These are phyloP conservation scores for Eutrema yunnanense DNA, from an alignment of 345 rosid species.

Conservation along the genomic window DNA sequence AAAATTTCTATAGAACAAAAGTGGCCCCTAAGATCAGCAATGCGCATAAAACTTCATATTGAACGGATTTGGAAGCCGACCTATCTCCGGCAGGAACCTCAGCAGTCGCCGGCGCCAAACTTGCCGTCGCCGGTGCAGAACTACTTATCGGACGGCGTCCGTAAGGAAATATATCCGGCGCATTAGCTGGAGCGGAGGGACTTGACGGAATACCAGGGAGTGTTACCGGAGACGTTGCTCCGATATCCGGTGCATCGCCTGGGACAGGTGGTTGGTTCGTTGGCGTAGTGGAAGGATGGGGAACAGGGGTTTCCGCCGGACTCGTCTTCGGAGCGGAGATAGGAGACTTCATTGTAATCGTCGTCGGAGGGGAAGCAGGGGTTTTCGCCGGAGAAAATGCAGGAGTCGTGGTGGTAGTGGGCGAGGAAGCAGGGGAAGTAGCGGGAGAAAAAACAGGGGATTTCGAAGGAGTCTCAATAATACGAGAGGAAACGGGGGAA, in stretches of 20 bases:
- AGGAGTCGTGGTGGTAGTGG: conserved; percentile 10
- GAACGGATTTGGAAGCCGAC: conserved; percentile 37
- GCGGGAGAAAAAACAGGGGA: conserved; percentile 29
- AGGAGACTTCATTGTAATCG: conserved; percentile 13
- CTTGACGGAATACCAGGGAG: conserved; percentile 38
- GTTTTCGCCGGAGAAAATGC: not conserved
- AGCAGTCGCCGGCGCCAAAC: conserved; percentile 33
- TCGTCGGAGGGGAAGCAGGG: conserved; percentile 16
- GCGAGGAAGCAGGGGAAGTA: conserved; percentile 30
- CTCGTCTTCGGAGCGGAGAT: conserved; percentile 24
- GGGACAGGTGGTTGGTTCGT: conserved; percentile 22
- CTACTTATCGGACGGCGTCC: conserved; percentile 34
- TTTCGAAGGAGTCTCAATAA: not conserved
- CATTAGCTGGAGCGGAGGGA: conserved; percentile 40
- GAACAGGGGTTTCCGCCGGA: conserved; percentile 12
- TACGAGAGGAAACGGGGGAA: not conserved
- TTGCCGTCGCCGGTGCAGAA: conserved; percentile 15
- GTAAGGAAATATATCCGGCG: conserved; percentile 53
- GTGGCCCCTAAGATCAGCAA: conserved; percentile 20
- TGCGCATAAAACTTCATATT: conserved; percentile 17
- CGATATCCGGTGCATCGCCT: conserved; percentile 32
- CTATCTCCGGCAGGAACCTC: conserved; percentile 28
- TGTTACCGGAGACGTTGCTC: conserved; percentile 31
- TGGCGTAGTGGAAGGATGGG: conserved; percentile 5
- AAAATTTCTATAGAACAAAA: not conserved